phyloP scores from a whole-genome alignment of 2,329 filamentous ascomycete species.

The Pyrenophora graminea region DNA sequence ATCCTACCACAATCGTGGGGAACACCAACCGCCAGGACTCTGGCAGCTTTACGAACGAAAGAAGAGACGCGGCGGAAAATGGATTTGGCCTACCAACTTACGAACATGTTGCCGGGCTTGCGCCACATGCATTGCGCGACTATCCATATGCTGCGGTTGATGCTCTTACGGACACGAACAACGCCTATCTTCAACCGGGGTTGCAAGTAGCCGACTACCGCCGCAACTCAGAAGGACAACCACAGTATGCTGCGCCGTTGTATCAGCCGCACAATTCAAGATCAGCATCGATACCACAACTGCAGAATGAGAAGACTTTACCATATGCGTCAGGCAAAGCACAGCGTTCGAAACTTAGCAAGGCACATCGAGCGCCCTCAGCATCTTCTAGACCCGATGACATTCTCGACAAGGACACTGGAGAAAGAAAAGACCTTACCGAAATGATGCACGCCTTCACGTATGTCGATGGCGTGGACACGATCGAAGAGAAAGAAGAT shows the following conservation, averaged over 20 bases:
- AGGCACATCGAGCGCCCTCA: conserved; percentile 24
- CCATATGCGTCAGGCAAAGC: conserved; percentile 10
- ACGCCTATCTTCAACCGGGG: conserved; percentile 3
- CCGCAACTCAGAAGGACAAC: conserved; percentile 31
- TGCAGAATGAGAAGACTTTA: conserved; percentile 13
- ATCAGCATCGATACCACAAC: conserved; percentile 22
- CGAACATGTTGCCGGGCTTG: conserved; percentile 12
- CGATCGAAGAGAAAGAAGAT: conserved; percentile 24
- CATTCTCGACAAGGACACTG: conserved; percentile 37
- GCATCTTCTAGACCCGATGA: conserved; percentile 22
- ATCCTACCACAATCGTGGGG: conserved; percentile 8
- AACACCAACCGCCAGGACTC: conserved; percentile 29
- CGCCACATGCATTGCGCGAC: conserved; percentile 19
- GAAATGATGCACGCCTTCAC: conserved; percentile 43
- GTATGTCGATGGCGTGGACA: conserved; percentile 30
- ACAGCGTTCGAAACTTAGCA: conserved; percentile 26
- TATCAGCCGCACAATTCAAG: conserved; percentile 20
- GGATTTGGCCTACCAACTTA: conserved; percentile 16
- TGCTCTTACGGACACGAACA: conserved; percentile 2
- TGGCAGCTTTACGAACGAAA: conserved; percentile 28
- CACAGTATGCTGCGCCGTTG: conserved; percentile 28
- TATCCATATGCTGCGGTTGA: conserved; percentile 24
- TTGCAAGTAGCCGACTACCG: conserved; percentile 24
- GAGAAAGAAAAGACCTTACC: conserved; percentile 38
- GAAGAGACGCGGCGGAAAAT: conserved; percentile 14